Evolutionary conservation across 257 asterid genomes (phyloP).

Genomic region (Penstemon newberryi): DNA sequence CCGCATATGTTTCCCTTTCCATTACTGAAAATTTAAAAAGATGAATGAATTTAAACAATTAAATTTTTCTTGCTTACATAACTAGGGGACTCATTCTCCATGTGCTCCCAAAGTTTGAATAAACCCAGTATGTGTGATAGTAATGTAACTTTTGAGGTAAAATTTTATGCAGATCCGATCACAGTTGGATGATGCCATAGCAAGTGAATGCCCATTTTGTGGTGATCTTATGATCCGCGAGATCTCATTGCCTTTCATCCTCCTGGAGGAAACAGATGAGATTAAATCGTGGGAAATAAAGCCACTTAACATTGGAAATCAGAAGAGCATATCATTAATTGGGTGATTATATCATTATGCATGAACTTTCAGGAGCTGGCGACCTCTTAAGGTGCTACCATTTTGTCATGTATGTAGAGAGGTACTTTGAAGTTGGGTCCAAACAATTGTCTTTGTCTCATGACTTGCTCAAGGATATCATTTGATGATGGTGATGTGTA

Average conservation of each 20-base stretch:
- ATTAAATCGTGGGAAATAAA: conserved; percentile 78
- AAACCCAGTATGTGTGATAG: neutral
- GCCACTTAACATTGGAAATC: conserved; percentile 58
- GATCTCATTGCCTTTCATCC: conserved; percentile 76
- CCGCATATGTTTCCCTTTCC: neutral
- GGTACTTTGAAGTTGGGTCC: neutral
- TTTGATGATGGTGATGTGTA: neutral
- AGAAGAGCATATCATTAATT: conserved; percentile 66
- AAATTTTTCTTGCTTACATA: neutral
- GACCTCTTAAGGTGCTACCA: neutral
- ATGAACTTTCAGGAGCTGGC: neutral
- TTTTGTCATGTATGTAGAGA: neutral
- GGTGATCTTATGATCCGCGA: conserved; percentile 92
- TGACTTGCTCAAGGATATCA: neutral
- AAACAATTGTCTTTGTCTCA: neutral
- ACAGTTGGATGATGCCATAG: conserved; percentile 84
- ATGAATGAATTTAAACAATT: neutral
- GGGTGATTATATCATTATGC: conserved; percentile 27
- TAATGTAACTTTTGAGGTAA: conserved; percentile 12
- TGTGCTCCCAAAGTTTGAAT: neutral
- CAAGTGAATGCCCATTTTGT: conserved; percentile 93
- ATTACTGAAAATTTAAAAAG: neutral
- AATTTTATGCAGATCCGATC: conserved; percentile 72
- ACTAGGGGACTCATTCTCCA: neutral
- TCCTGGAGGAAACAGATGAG: conserved; percentile 58